phyloP scores from a whole-genome alignment of 2,329 filamentous ascomycete genomes.

The Aspergillus clavatus region DNA sequence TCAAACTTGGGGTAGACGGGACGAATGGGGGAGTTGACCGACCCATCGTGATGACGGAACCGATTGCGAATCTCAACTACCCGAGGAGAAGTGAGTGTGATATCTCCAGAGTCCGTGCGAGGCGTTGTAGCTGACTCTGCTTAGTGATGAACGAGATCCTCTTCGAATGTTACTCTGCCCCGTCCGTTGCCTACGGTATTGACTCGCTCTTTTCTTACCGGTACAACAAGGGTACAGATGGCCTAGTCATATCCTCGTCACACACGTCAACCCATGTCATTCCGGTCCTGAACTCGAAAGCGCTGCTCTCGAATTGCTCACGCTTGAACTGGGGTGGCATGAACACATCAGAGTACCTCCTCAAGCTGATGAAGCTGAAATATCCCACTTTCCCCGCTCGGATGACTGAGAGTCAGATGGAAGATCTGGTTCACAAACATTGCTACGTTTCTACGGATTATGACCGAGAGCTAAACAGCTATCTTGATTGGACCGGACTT shows the following conservation, averaged over 20 bases:
- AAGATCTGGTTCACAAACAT: slow-evolving; percentile 80
- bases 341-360: slow-evolving; percentile 83
- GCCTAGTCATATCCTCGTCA: slow-evolving; percentile 84
- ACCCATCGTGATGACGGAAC: slow-evolving; percentile 92
- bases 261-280: slow-evolving; percentile 94
- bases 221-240: slow-evolving; percentile 82
- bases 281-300: slow-evolving; percentile 81
- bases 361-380: slow-evolving; percentile 84
- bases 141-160: slow-evolving; percentile 94
- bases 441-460: slow-evolving; percentile 86
- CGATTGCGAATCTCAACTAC: slow-evolving; percentile 85
- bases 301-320: slow-evolving; percentile 77
- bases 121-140: slow-evolving; percentile 16
- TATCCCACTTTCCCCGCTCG: slow-evolving; percentile 87
- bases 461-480: slow-evolving; percentile 67
- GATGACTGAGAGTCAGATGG: slow-evolving; percentile 78
- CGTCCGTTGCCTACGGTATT: slow-evolving; percentile 87
- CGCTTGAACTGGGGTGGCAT: slow-evolving; percentile 92
- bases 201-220: slow-evolving; percentile 95
- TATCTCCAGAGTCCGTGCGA: neutral
- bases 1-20: slow-evolving; percentile 82
- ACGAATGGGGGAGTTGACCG: slow-evolving; percentile 70
- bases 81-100: slow-evolving; percentile 70
- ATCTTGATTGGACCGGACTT: slow-evolving; percentile 85
- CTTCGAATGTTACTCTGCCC: slow-evolving; percentile 91